Evolutionary conservation across 1,284 basidiomycete species (phyloP).

Genomic region (Ustilago vetiveriae): DNA sequence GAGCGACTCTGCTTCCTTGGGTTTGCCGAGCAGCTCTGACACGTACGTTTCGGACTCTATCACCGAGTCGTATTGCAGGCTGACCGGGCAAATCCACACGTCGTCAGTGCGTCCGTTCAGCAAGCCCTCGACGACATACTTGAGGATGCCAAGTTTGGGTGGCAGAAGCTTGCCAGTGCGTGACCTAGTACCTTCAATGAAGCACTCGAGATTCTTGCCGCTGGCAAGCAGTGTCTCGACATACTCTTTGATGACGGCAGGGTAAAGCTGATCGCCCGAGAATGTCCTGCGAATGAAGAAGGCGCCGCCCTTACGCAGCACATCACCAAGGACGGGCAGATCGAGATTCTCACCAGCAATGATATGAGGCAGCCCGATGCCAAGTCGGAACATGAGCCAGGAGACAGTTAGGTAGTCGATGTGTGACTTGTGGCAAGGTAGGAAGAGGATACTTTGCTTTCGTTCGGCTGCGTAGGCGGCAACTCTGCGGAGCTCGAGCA

Average conservation of each 20-base stretch:
- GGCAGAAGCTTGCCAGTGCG: slow-evolving; percentile 68
- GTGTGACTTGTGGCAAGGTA: slow-evolving; percentile 68
- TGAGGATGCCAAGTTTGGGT: slow-evolving; percentile 68
- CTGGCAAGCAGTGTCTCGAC: slow-evolving; percentile 65
- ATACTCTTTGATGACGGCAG: slow-evolving; percentile 67
- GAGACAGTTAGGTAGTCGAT: slow-evolving; percentile 65
- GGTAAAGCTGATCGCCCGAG: slow-evolving; percentile 67
- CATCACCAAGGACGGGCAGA: slow-evolving; percentile 63
- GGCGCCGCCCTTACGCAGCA: slow-evolving; percentile 66
- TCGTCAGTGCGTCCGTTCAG: slow-evolving; percentile 64
- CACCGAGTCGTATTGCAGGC: slow-evolving; percentile 68
- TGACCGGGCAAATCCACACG: slow-evolving; percentile 67
- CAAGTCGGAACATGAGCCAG: slow-evolving; percentile 66
- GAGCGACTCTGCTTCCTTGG: slow-evolving; percentile 68
- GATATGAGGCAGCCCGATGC: slow-evolving; percentile 67
- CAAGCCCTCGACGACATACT: slow-evolving; percentile 67
- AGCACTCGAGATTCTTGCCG: slow-evolving; percentile 67
- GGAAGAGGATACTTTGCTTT: slow-evolving; percentile 66
- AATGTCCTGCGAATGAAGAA: slow-evolving; percentile 68
- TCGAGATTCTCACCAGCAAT: slow-evolving; percentile 68
- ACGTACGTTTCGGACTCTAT: slow-evolving; percentile 68
- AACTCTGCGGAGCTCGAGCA: slow-evolving; percentile 60
- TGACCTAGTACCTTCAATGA: slow-evolving; percentile 68
- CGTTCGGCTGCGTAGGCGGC: slow-evolving; percentile 63
- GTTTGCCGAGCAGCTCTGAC: slow-evolving; percentile 67